Percentiles rank a stretch among this genome's conserved stretches.
Evolutionary conservation across 164 flowering plant species (phyloP).

Genomic region (Protea cynaroides): DNA sequence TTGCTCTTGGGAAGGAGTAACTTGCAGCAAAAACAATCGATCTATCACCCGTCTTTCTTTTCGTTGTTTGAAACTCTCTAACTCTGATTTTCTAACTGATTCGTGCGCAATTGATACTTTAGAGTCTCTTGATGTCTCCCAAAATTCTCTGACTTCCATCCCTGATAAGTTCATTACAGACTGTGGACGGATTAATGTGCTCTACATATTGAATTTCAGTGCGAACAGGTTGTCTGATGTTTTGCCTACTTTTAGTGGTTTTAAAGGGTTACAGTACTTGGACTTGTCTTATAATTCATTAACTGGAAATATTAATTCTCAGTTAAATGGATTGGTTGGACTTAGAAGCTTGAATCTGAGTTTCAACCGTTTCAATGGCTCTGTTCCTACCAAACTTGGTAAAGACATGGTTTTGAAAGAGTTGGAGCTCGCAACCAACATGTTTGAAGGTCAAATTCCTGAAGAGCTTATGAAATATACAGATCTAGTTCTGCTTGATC

Average conservation of each 20-base stretch:
- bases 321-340: conserved; percentile 36
- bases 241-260: conserved; percentile 44
- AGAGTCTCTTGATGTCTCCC: conserved; percentile 46
- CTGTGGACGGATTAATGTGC: conserved; percentile 38
- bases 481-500: conserved; percentile 48
- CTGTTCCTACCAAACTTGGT: conserved; percentile 37
- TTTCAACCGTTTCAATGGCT: conserved; percentile 26
- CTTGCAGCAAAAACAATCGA: conserved; percentile 24
- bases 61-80: conserved; percentile 27
- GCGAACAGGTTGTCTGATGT: conserved; percentile 30
- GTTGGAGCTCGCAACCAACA: conserved; percentile 33
- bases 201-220: conserved; percentile 49
- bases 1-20: conserved; percentile 53
- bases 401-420: conserved; percentile 33
- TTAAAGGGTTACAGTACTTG: conserved; percentile 37
- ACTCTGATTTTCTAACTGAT: conserved; percentile 26
- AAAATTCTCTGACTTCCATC: conserved; percentile 33
- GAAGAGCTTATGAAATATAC: conserved; percentile 21
- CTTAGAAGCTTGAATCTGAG: conserved; percentile 43
- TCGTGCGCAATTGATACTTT: conserved; percentile 44
- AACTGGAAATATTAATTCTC: conserved; percentile 34
- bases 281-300: conserved; percentile 50
- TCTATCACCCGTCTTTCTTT: conserved; percentile 33
- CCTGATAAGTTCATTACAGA: conserved; percentile 34
- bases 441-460: conserved; percentile 31